phyloP scores from a whole-genome alignment of 192 early-diverging fungal species.

The Paraglomus occultum region DNA sequence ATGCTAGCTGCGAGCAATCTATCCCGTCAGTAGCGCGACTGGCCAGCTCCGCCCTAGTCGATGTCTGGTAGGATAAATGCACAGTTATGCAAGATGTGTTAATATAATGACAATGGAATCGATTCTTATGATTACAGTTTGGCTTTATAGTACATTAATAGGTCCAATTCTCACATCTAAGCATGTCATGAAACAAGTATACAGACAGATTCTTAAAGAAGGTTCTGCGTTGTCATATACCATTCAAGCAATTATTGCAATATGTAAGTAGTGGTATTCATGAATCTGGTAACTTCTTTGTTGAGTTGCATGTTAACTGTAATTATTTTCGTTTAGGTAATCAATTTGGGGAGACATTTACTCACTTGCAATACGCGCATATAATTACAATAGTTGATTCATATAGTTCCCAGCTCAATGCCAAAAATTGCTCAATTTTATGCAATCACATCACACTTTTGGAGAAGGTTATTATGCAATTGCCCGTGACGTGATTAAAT shows the following conservation, averaged over 20 bases:
- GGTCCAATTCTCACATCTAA: slow-evolving; percentile 58
- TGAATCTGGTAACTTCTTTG: not conserved
- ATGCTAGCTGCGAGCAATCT: not conserved
- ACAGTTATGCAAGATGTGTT: no score
- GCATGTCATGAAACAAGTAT: slow-evolving; percentile 54
- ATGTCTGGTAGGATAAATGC: slow-evolving; percentile 45
- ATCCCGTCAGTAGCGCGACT: slow-evolving; percentile 35
- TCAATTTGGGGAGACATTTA: slow-evolving; percentile 59
- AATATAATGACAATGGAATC: no score
- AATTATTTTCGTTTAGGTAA: slow-evolving; percentile 25
- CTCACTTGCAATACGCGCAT: slow-evolving; percentile 51
- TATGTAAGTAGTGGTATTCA: slow-evolving; percentile 31
- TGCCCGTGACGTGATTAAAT: not conserved
- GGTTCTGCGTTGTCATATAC: slow-evolving; percentile 36
- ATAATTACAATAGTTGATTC: slow-evolving; percentile 49
- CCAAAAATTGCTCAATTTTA: slow-evolving; percentile 36
- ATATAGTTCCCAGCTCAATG: slow-evolving; percentile 20
- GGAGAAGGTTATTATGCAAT: slow-evolving; percentile 21
- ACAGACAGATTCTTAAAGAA: slow-evolving; percentile 51
- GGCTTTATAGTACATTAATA: slow-evolving; percentile 37
- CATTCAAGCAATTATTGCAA: slow-evolving; percentile 41
- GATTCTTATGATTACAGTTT: not conserved
- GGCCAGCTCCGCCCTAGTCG: slow-evolving; percentile 47
- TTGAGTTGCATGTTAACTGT: not conserved
- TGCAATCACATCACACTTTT: slow-evolving; percentile 35